Percentiles rank a stretch among this genome's conserved stretches.
Conservation (phyloP, 73 alveolate genomes). For the Paramecium tetraurelia region DNA sequence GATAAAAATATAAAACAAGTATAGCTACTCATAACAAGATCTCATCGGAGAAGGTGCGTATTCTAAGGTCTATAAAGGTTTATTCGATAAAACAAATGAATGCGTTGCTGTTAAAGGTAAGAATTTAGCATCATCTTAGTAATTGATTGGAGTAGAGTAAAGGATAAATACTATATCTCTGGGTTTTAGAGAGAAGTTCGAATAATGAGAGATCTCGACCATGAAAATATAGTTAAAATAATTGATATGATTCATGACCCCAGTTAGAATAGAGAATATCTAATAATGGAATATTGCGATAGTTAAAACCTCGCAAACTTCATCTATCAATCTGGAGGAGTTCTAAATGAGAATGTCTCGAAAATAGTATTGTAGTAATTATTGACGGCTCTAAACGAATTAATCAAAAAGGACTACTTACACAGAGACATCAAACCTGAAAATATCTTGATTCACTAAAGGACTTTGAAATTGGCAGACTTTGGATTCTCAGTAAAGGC, state of each 20-base stretch:
- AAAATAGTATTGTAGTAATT: slow-evolving; percentile 1
- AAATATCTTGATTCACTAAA: slow-evolving; percentile 39
- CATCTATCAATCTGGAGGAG: background rate
- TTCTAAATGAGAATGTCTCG: background rate
- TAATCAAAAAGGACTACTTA: background rate
- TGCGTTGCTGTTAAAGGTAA: slow-evolving; percentile 44
- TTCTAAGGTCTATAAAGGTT: slow-evolving; percentile 42
- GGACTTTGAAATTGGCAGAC: slow-evolving; percentile 43
- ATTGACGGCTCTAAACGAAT: background rate
- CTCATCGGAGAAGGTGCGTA: slow-evolving; percentile 58
- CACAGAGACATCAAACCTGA: slow-evolving; percentile 64
- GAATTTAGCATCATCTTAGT: background rate
- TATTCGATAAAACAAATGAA: slow-evolving; percentile 6
- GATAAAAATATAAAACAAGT: slow-evolving; percentile 12
- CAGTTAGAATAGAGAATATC: background rate
- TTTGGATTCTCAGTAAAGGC: slow-evolving; percentile 53
- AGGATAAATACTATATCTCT: background rate
- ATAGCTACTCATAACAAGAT: background rate
- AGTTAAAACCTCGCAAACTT: background rate
- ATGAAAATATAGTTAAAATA: background rate
- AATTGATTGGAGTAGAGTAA: background rate
- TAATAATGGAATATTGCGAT: background rate
- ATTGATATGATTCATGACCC: background rate
- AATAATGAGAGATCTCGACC: slow-evolving; percentile 36
- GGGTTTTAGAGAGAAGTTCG: slow-evolving; percentile 4